Base-by-base conservation (phyloP, 805 yeast species). In the Kuraishia cidri region DNA sequence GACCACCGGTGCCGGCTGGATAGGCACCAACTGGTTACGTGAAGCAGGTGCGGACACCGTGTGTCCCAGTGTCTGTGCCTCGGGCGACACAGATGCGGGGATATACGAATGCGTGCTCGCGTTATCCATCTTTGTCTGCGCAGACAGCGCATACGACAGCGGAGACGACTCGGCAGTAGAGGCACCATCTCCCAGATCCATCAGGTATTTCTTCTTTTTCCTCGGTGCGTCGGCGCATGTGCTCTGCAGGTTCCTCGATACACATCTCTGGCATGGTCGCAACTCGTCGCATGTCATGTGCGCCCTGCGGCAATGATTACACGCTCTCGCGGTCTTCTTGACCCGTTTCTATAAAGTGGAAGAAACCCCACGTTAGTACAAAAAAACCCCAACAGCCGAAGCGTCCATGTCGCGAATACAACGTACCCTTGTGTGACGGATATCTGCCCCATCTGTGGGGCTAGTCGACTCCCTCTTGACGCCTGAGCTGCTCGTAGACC, bases 201-300 rank as follows among this genome's bases (percentile, higher is more conserved):
- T 63, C 34, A 88, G 54, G 42, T 88, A 88, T 53, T 90, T 90
- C 58, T 83, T 82, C 40, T 74, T 66, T 56, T 86, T 87, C 30
- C 97, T 62, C 3, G 92, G 92, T 4, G 96, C 96, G 58, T 92
- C 97, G 21, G 72, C 73, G 58, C 97, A 90, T 1, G 83, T 64
- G 11, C 61, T 69, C 2, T 66, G 69, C 11, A 86, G 56, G 0
- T 88, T 90, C 46, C 86, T 66, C 19, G 64, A 64, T 3, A 80
- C 52, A 54, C 98, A 90, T 31, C 95, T 56, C 34, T 69, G 67
- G 47, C 98, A 90, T 0, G 72, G 50, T 60, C 69, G 36, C 4
- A 45, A 29, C 13, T 77, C 72, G 45, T 88, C 96, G 54, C 98
- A 90, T 0, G 97, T 84, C 66, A 88, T 74, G 53, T 90, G 98